Conservation (phyloP, 2,329 filamentous ascomycete species). For the Alternaria brassicicola region DNA sequence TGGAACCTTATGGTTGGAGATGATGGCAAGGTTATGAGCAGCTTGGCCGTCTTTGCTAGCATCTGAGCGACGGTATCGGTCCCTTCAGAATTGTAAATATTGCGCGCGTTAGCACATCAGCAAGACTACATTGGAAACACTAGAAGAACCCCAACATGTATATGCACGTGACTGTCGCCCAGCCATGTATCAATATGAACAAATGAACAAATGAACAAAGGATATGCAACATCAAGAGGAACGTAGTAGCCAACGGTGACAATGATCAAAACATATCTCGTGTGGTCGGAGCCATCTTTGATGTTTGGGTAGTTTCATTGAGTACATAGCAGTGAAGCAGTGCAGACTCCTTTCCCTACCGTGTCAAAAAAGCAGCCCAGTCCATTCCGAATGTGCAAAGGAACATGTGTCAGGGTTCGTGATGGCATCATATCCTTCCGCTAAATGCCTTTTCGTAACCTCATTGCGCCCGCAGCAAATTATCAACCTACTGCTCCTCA, state of each 20-base stretch:
- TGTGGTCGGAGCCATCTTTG: slow-evolving; percentile 37
- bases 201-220: background rate
- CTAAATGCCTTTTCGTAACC: slow-evolving; percentile 40
- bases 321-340: slow-evolving; percentile 41
- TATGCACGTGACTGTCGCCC: background rate
- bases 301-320: slow-evolving; percentile 40
- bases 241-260: background rate
- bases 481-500: slow-evolving; percentile 42
- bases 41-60: slow-evolving; percentile 62
- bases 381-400: slow-evolving; percentile 40
- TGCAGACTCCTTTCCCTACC: slow-evolving; percentile 38
- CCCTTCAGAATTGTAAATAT: slow-evolving; percentile 7
- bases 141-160: background rate
- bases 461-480: slow-evolving; percentile 35
- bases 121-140: background rate
- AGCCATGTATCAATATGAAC: background rate
- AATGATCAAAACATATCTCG: slow-evolving; percentile 7
- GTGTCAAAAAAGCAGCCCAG: slow-evolving; percentile 38
- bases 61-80: slow-evolving; percentile 36
- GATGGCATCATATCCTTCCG: slow-evolving; percentile 35
- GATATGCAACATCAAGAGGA: background rate
- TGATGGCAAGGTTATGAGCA: slow-evolving; percentile 61
- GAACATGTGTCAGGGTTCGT: slow-evolving; percentile 36
- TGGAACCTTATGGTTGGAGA: slow-evolving; percentile 68
- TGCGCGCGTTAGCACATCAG: background rate